Conservation (phyloP, 2,329 filamentous ascomycete species). For the Balansia obtecta region DNA sequence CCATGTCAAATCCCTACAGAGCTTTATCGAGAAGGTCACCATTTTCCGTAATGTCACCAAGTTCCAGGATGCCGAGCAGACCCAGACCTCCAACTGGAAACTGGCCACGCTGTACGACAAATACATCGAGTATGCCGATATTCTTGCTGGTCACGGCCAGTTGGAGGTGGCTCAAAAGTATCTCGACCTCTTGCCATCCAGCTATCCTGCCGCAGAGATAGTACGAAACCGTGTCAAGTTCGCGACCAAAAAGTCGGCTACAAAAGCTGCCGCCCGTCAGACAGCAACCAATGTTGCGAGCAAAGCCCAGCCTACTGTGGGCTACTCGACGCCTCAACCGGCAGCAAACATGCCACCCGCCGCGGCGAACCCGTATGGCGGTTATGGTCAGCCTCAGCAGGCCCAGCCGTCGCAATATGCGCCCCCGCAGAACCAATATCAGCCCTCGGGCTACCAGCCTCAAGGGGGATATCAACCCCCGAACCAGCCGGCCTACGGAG, state of each 20-base stretch:
- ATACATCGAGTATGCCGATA: conserved; percentile 94
- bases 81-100: conserved; percentile 72
- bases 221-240: conserved; percentile 75
- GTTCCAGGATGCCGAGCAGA: conserved; percentile 69
- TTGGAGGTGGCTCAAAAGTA: conserved; percentile 82
- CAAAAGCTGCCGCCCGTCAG: conserved; percentile 15
- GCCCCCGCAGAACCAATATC: conserved; percentile 24
- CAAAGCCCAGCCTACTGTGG: conserved; percentile 19
- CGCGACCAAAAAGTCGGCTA: conserved; percentile 49
- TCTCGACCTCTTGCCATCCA: conserved; percentile 69
- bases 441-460: conserved; percentile 13
- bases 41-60: conserved; percentile 91
- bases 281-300: conserved; percentile 6
- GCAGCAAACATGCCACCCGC: conserved; percentile 12
- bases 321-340: conserved; percentile 37
- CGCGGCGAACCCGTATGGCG: conserved; percentile 17
- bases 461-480: conserved; percentile 39
- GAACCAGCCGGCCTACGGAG: conserved; percentile 24
- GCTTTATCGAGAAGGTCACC: conserved; percentile 96
- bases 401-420: conserved; percentile 23
- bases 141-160: conserved; percentile 82
- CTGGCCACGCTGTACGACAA: conserved; percentile 80
- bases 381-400: conserved; percentile 10
- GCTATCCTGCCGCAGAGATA: conserved; percentile 78
- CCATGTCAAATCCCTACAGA: conserved; percentile 76